Conservation (phyloP, 208 protist genomes). For the Leishmania gerbilli region DNA sequence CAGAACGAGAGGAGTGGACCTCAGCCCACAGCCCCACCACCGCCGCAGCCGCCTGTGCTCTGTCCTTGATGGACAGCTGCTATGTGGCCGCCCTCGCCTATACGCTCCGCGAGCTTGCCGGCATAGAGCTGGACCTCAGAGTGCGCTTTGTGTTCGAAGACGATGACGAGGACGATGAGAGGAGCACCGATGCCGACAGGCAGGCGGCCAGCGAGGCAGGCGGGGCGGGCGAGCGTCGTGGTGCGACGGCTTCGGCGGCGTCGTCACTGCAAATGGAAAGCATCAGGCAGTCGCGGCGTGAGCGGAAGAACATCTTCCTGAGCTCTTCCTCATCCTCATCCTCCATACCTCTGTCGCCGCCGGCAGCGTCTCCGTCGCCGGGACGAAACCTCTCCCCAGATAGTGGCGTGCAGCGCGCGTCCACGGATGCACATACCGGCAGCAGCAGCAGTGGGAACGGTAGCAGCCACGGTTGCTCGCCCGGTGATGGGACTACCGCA, state of each 20-base stretch:
- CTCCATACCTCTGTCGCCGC: not conserved
- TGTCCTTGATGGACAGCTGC: conserved; percentile 22
- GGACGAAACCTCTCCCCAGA: not conserved
- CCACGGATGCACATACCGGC: not conserved
- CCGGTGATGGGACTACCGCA: not conserved
- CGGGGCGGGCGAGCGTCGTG: not conserved
- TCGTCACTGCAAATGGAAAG: not conserved
- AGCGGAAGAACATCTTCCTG: conserved; percentile 26
- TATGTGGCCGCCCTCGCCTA: conserved; percentile 26
- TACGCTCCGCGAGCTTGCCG: conserved; percentile 22
- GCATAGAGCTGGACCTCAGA: conserved; percentile 11
- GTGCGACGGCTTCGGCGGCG: not conserved
- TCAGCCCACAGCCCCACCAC: conserved; percentile 10
- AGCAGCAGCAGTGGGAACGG: not conserved
- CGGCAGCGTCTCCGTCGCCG: not conserved
- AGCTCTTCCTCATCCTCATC: conserved; percentile 26
- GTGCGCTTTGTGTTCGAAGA: conserved; percentile 20
- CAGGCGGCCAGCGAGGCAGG: not conserved
- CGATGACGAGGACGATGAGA: conserved; percentile 24
- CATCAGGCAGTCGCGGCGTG: not conserved
- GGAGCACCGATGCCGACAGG: not conserved
- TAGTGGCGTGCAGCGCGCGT: not conserved
- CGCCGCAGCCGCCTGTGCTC: conserved; percentile 6
- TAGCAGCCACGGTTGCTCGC: not conserved
- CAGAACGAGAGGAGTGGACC: conserved; percentile 13